Percentiles rank a stretch among this genome's conserved stretches.
These are phyloP conservation scores for Phaeodactylum tricornutum DNA, from an alignment of 108 stramenopile genomes.

Conservation along the genomic window DNA sequence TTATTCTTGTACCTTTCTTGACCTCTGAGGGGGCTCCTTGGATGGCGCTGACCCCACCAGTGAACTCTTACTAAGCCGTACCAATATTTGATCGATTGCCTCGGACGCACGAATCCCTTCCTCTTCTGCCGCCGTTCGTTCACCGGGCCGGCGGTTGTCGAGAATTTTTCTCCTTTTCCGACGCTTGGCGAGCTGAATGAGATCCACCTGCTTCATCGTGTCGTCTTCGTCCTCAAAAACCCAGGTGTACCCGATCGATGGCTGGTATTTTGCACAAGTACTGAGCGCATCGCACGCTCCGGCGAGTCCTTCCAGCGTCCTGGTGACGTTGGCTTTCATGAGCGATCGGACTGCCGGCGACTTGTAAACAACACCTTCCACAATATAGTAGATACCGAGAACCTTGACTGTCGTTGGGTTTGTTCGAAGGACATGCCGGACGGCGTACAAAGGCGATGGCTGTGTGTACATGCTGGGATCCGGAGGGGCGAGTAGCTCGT, in stretches of 20 bases:
- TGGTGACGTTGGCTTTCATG: slow-evolving; percentile 71
- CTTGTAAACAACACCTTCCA: slow-evolving; percentile 81
- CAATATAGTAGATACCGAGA: slow-evolving; percentile 78
- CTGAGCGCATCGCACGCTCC: slow-evolving; percentile 65
- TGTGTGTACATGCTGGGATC: slow-evolving; percentile 38
- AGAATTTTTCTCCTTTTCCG: slow-evolving; percentile 48
- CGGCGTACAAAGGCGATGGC: slow-evolving; percentile 64
- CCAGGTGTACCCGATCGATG: slow-evolving; percentile 72
- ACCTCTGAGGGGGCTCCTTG: too few relatives aligned
- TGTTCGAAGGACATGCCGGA: slow-evolving; percentile 66
- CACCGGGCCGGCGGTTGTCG: slow-evolving; percentile 67
- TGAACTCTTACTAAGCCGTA: slow-evolving; percentile 58
- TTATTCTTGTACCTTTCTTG: too few relatives aligned
- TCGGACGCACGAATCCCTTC: slow-evolving; percentile 74
- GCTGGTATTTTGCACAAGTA: slow-evolving; percentile 63
- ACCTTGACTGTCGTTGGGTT: slow-evolving; percentile 43
- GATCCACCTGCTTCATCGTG: slow-evolving; percentile 30
- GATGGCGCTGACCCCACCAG: too few relatives aligned
- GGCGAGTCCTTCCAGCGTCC: slow-evolving; percentile 48
- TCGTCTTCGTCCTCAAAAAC: slow-evolving; percentile 51
- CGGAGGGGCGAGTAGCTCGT: slow-evolving; percentile 61
- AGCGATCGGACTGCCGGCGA: slow-evolving; percentile 59
- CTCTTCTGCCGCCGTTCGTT: slow-evolving; percentile 74
- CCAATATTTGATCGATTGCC: slow-evolving; percentile 73
- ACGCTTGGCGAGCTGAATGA: slow-evolving; percentile 41